Conservation (phyloP, 2,329 filamentous ascomycete species). For the Raffaelea albimanens region DNA sequence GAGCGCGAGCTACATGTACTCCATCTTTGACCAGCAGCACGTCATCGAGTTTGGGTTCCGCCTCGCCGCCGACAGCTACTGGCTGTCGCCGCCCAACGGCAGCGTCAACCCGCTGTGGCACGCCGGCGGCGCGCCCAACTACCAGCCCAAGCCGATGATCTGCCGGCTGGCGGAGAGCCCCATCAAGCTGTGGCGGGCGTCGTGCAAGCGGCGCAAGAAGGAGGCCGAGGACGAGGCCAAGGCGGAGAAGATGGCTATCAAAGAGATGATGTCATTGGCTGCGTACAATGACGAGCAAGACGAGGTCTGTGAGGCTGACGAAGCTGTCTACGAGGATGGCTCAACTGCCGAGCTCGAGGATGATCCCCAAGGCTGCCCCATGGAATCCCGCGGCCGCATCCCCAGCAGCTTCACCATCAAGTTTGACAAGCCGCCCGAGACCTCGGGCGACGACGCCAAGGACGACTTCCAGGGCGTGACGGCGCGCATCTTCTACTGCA, state of each 20-base stretch:
- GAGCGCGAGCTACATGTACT: conserved; percentile 17
- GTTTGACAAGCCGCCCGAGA: too few species aligned
- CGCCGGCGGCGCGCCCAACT: conserved; percentile 18
- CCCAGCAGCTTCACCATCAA: too few species aligned
- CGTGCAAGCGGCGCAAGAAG: too few species aligned
- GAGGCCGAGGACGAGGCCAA: not conserved
- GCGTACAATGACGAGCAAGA: too few species aligned
- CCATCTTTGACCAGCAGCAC: conserved; percentile 17
- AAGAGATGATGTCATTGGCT: too few species aligned
- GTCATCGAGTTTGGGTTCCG: conserved; percentile 15
- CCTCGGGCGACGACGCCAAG: too few species aligned
- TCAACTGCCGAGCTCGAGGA: too few species aligned
- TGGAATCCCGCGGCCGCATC: too few species aligned
- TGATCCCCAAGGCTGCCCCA: too few species aligned
- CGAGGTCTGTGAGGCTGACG: too few species aligned
- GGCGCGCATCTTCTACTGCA: conserved; percentile 13
- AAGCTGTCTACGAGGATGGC: too few species aligned
- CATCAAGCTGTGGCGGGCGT: conserved; percentile 18
- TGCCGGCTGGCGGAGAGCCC: conserved; percentile 17
- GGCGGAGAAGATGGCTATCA: not conserved
- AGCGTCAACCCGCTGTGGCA: conserved; percentile 19
- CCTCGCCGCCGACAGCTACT: conserved; percentile 17
- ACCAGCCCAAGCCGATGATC: conserved; percentile 21
- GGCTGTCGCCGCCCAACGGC: conserved; percentile 18
- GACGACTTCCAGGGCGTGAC: not conserved